phyloP scores from a whole-genome alignment of 2,329 filamentous ascomycete species.

The Xylaria sp. region DNA sequence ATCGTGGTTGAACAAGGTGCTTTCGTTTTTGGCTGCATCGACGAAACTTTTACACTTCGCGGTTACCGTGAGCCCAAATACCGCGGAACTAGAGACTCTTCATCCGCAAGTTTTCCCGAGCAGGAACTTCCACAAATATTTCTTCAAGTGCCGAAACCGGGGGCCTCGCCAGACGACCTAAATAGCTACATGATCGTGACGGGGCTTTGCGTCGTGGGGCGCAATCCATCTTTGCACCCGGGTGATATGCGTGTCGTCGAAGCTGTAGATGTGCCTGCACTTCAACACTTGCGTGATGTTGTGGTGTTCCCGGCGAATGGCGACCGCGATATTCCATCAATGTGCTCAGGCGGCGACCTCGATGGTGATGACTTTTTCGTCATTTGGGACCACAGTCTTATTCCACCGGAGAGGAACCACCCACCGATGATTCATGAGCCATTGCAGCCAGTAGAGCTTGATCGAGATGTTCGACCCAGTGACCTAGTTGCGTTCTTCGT shows the following conservation, averaged over 20 bases:
- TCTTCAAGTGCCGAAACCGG: conserved; percentile 75
- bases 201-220: conserved; percentile 83
- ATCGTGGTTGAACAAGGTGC: conserved; percentile 85
- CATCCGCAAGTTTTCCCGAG: conserved; percentile 54
- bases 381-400: conserved; percentile 83
- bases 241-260: conserved; percentile 90
- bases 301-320: conserved; percentile 88
- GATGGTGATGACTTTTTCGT: conserved; percentile 97
- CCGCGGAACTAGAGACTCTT: conserved; percentile 43
- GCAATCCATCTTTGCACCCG: conserved; percentile 93
- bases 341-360: conserved; percentile 95
- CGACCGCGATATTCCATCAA: conserved; percentile 85
- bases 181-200: conserved; percentile 71
- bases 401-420: conserved; percentile 72
- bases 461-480: conserved; percentile 72
- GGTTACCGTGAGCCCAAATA: conserved; percentile 70
- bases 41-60: conserved; percentile 80
- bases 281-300: conserved; percentile 83
- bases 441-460: conserved; percentile 63
- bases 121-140: conserved; percentile 84
- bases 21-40: conserved; percentile 87
- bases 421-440: conserved; percentile 81
- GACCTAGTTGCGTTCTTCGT: conserved; percentile 90
- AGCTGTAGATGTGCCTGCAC: conserved; percentile 77
- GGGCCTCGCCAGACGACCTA: conserved; percentile 62